These are phyloP conservation scores for Fomitiporia mediterranea DNA, from an alignment of 1,284 basidiomycete genomes.

Conservation along the genomic window DNA sequence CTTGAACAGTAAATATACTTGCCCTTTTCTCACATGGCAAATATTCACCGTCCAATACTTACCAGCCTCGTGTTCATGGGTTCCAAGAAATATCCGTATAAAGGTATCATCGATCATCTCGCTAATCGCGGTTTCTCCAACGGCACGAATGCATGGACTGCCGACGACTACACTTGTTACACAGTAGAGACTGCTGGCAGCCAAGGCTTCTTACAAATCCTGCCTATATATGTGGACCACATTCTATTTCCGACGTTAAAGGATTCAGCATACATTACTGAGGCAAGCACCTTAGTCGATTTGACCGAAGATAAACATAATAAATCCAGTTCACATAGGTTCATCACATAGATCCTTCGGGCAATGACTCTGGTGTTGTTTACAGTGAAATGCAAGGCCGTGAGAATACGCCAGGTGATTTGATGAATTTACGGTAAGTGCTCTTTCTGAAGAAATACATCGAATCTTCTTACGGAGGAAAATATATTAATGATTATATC, in stretches of 20 bases:
- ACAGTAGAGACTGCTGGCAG: constrained; percentile 97
- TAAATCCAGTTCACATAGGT: constrained; percentile 45
- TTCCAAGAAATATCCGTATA: constrained; percentile 92
- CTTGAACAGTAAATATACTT: constrained; percentile 69
- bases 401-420: constrained; percentile 87
- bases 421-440: constrained; percentile 80
- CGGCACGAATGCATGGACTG: constrained; percentile 87
- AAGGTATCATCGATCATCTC: constrained; percentile 95
- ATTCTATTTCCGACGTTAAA: constrained; percentile 96
- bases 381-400: constrained; percentile 99
- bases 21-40: constrained; percentile 3
- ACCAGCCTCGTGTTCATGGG: constrained; percentile 94
- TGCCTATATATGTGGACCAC: constrained; percentile 96
- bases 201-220: constrained; percentile 90
- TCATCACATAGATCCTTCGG: constrained; percentile 88
- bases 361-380: constrained; percentile 93
- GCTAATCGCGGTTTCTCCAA: constrained; percentile 95
- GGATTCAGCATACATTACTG: constrained; percentile 86
- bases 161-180: constrained; percentile 89
- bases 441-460: not conserved
- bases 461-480: not conserved
- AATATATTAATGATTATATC: too few species aligned
- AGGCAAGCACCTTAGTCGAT: constrained; percentile 52
- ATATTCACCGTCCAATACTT: constrained; percentile 16
- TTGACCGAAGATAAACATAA: constrained; percentile 5